Evolutionary conservation across 2,329 filamentous ascomycete genomes (phyloP), one percentile per base, ranked within the genome.

Genomic region (Sporothrix dimorphospora): DNA sequence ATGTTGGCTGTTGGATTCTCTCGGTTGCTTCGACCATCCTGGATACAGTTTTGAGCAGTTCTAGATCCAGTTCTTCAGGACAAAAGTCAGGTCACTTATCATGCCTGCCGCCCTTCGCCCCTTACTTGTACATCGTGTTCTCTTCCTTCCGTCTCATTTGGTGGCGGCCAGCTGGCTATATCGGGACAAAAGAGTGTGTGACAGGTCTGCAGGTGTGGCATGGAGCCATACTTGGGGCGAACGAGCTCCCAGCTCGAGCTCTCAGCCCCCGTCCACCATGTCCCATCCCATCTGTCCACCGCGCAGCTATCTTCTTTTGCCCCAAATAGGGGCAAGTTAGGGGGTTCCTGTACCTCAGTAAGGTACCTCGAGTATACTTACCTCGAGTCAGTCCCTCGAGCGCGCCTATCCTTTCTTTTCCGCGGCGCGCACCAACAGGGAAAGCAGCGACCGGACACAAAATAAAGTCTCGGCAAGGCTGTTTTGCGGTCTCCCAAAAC

Each of bases 391-490:
- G 47, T 21, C 21, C 47, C 12, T 30, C 24, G 12, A 55, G 5
- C 51, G 21, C 51, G 51, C 51, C 51, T 55, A 55, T 12, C 51
- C n/a, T 55, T n/a, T 55, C 2, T 27, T 27, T 16, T 21, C 9
- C 51, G 51, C 9, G 16, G 21, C 42, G 19, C 42, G 42, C 42
- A 14, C 27, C 53, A 19, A 14, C 24, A 30, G 53, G 0, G 24
- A 30, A 30, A 59, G 53, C 27, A 34, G 53, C 53, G 27, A 59
- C 34, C 16, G 8, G 6, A 14, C 59, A 63, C n/a, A 27, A 65
- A 45, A 27, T 45, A 27, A 42, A 9, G n/a, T 63, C 59, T 63
- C 34, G 59, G 59, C 38, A 45, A 65, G 59, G 59, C 38, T 65
- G 59, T 45, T 65, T 65, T 45, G 38, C 40, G 11, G 38, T 45